Base-by-base conservation (phyloP, 257 asterid species). In the Cruciata laevipes region DNA sequence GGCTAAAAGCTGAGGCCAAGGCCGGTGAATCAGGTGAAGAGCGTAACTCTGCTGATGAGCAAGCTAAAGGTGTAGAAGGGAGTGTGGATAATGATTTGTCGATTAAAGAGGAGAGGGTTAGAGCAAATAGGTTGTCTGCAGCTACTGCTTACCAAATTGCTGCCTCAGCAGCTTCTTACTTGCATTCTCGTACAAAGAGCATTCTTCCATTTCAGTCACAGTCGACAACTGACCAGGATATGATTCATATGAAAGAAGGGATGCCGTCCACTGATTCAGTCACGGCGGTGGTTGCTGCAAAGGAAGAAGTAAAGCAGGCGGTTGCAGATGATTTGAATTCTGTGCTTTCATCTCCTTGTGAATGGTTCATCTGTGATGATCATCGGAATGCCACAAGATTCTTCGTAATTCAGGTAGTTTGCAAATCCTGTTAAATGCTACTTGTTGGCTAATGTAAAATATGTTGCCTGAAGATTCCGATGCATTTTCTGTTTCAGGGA, bases 231-330 rank as follows among this genome's bases (percentile, higher is more conserved):
- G 70, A 69, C 31, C 82, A 82, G 58, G 74, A 67, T 63, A 40
- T 42, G 51, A 13, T 42, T 13, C 51, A 13, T 42, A 42, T 40
- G 55, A 33, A 71, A 17, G 75, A 76, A 23, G 68, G 67, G 61
- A 85, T 85, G 86, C 96, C 87, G 21, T 86, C 96, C 76, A 87
- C 96, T 0, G 96, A 90, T 60, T 94, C 99, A 0, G 95, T 90
- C 63, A 90, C 98, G 2, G 82, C 96, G 0, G 99, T 88, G 65
- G 96, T 94, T 77, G 96, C 99, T 75, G 96, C 99, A 25, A 87
- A 94, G 75, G 99, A 94, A 83, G 96, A 88, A 80, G 96, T 90
- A 23, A 94, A 94, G 76, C 98, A 90, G 72, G 96, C 99, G 51
- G 96, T 90, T 42, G 99, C 99, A 18, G 98, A 94, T 76, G 96